These are phyloP conservation scores for Sphaerulina populicola DNA, from an alignment of 2,329 filamentous ascomycete genomes.

Conservation along the genomic window DNA sequence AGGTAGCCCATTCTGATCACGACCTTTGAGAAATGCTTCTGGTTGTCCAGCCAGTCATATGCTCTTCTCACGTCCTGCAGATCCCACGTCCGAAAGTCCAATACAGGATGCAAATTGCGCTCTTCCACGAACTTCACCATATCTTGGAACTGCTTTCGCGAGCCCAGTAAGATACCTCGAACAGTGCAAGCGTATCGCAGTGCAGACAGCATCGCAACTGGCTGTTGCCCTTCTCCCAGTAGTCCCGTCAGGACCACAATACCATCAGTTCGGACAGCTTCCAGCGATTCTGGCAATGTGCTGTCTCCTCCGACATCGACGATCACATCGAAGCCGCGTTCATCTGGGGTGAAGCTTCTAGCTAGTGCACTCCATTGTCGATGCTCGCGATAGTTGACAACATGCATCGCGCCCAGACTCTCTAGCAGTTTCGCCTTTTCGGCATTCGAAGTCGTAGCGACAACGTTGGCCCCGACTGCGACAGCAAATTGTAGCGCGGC, in stretches of 20 bases:
- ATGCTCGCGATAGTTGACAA: constrained; percentile 47
- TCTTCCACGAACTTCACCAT: constrained; percentile 20
- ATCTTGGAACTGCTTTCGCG: constrained; percentile 15
- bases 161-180: constrained; percentile 17
- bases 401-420: constrained; percentile 40
- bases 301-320: constrained; percentile 51
- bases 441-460: constrained; percentile 46
- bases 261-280: constrained; percentile 35
- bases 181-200: constrained; percentile 15
- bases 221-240: constrained; percentile 8
- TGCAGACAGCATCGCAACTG: constrained; percentile 16
- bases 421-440: constrained; percentile 39
- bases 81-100: constrained; percentile 33
- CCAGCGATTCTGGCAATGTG: constrained; percentile 26
- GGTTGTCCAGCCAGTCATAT: constrained; percentile 25
- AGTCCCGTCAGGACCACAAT: constrained; percentile 25
- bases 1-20: constrained; percentile 16
- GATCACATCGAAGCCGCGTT: constrained; percentile 51
- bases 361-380: constrained; percentile 45
- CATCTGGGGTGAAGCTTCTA: constrained; percentile 36
- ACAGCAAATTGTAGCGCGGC: constrained; percentile 51
- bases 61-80: constrained; percentile 28
- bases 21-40: constrained; percentile 31
- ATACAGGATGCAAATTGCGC: constrained; percentile 21
- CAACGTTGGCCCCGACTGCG: constrained; percentile 46